phyloP scores from a whole-genome alignment of 78 protist species.

The slime mould (Dictyostelium discoideum) region DNA sequence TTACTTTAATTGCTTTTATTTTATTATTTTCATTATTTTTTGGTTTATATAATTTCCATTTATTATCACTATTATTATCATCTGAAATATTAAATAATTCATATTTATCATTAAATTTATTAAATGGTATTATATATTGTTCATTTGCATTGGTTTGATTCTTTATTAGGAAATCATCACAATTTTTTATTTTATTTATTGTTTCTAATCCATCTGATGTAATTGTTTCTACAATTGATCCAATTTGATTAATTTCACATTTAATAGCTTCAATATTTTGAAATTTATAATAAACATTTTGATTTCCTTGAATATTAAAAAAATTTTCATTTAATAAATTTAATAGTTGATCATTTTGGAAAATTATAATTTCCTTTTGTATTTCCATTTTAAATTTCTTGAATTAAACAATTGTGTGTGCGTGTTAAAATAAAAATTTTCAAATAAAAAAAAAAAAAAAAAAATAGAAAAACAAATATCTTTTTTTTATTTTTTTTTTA shows the following conservation, averaged over 20 bases:
- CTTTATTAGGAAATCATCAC: neutral
- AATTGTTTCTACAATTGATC: neutral
- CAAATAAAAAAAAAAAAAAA: neutral
- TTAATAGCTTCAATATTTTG: neutral
- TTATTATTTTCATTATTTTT: neutral
- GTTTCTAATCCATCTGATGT: conserved; percentile 1
- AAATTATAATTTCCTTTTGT: neutral
- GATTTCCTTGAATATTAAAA: neutral
- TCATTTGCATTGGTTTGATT: neutral
- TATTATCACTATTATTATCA: neutral
- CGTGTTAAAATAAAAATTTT: neutral
- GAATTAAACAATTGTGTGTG: too few species aligned
- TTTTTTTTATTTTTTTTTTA: neutral
- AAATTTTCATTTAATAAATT: neutral
- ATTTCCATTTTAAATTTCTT: neutral
- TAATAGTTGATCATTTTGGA: neutral
- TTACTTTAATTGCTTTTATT: neutral
- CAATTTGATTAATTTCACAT: neutral
- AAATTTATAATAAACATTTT: neutral
- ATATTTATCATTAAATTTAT: neutral
- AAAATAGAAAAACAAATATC: neutral
- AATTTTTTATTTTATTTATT: neutral
- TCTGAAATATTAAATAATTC: neutral
- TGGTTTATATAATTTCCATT: neutral
- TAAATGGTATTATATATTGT: neutral